phyloP scores from a whole-genome alignment of 768 basidiomycete species.

The Lactarius indigo region DNA sequence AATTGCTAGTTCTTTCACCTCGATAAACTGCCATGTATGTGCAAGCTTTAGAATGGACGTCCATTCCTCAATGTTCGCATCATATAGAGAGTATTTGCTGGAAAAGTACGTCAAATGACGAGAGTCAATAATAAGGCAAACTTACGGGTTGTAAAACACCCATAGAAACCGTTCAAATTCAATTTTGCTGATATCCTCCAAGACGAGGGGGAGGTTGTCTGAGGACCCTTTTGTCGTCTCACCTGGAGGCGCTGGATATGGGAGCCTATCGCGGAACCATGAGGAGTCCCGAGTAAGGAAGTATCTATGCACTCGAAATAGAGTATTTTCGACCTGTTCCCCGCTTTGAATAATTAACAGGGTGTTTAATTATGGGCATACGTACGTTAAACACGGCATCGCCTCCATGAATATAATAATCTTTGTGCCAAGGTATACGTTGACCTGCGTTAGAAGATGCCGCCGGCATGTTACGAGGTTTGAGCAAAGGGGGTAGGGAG shows the following conservation, averaged over 20 bases:
- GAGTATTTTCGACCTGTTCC: slow-evolving; percentile 13
- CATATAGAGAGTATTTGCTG: slow-evolving; percentile 56
- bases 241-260: slow-evolving; percentile 22
- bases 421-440: slow-evolving; percentile 25
- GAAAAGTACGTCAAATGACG: neutral
- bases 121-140: neutral
- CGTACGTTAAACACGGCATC: slow-evolving; percentile 41
- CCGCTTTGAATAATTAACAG: neutral
- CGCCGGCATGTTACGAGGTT: neutral
- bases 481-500: neutral
- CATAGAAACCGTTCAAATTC: slow-evolving; percentile 33
- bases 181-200: slow-evolving; percentile 27
- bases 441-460: slow-evolving; percentile 5
- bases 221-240: slow-evolving; percentile 28
- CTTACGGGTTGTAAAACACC: slow-evolving; percentile 35
- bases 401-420: slow-evolving; percentile 51
- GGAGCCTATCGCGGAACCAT: slow-evolving; percentile 30
- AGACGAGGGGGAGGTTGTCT: slow-evolving; percentile 31
- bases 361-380: slow-evolving; percentile 1
- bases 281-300: slow-evolving; percentile 33
- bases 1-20: slow-evolving; percentile 49
- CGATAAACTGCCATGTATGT: slow-evolving; percentile 50
- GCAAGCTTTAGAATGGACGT: slow-evolving; percentile 50
- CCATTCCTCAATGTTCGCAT: slow-evolving; percentile 52
- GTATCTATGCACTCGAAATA: slow-evolving; percentile 25